Evolutionary conservation across 2,329 filamentous ascomycete species (phyloP).

Genomic region (Ceratocystis huliohia): DNA sequence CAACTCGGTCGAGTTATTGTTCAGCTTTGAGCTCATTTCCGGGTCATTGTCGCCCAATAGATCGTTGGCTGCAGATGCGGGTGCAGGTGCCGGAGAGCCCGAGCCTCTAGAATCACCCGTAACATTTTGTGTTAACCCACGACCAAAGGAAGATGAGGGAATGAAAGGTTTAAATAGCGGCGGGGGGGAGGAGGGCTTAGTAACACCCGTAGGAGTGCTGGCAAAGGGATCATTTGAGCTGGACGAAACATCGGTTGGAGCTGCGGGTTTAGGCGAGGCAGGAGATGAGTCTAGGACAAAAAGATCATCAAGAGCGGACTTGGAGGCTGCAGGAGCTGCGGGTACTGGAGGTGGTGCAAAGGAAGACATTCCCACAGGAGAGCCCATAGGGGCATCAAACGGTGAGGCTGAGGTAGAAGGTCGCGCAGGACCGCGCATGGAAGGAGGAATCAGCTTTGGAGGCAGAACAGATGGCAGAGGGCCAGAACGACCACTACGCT

Average conservation of each 20-base stretch:
- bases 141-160: slow-evolving; percentile 84
- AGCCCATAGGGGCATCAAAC: slow-evolving; percentile 37
- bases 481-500: slow-evolving; percentile 58
- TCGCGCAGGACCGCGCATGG: slow-evolving; percentile 54
- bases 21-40: slow-evolving; percentile 76
- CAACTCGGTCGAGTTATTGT: slow-evolving; percentile 78
- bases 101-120: slow-evolving; percentile 55
- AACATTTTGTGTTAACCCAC: slow-evolving; percentile 50
- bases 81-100: slow-evolving; percentile 34
- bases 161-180: slow-evolving; percentile 76
- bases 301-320: slow-evolving; percentile 82
- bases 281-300: slow-evolving; percentile 64
- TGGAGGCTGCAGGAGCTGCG: slow-evolving; percentile 37
- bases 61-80: slow-evolving; percentile 46
- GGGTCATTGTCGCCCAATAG: slow-evolving; percentile 82
- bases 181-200: slow-evolving; percentile 40
- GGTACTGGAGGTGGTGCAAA: slow-evolving; percentile 28
- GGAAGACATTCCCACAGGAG: slow-evolving; percentile 25
- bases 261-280: slow-evolving; percentile 41
- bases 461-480: slow-evolving; percentile 65
- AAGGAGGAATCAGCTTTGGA: slow-evolving; percentile 70
- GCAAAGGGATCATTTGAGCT: slow-evolving; percentile 61
- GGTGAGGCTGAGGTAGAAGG: slow-evolving; percentile 38
- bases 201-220: slow-evolving; percentile 46
- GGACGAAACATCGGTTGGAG: slow-evolving; percentile 46